phyloP scores from a whole-genome alignment of 345 rosid species.

The Brassica carinata region DNA sequence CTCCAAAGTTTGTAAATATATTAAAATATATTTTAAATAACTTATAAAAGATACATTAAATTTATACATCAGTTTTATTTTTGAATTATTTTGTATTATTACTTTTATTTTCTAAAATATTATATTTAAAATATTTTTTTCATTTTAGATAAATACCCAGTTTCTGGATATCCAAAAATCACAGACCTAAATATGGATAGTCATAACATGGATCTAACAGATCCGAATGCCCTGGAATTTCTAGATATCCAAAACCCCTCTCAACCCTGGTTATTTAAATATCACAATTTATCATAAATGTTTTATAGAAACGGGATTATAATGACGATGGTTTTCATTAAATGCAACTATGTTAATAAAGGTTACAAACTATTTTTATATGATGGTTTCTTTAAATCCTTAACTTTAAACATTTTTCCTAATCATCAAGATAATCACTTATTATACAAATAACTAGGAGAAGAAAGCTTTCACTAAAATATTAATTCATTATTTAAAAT shows the following conservation, averaged over 20 bases:
- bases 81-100: neutral
- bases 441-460: neutral
- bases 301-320: neutral
- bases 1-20: neutral
- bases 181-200: neutral
- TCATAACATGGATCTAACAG: neutral
- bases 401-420: neutral
- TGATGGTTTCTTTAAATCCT: neutral
- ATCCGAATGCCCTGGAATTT: neutral
- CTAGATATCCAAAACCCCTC: neutral
- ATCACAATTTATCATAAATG: neutral
- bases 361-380: neutral
- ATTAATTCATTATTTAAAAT: neutral
- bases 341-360: neutral
- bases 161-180: neutral
- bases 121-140: neutral
- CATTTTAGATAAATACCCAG: neutral
- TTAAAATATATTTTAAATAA: neutral
- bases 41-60: neutral
- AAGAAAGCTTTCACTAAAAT: neutral
- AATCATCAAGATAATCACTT: neutral
- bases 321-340: neutral
- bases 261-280: neutral
- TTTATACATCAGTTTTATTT: neutral
- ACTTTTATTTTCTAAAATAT: neutral